Evolutionary conservation across 2,329 filamentous ascomycete genomes (phyloP), one percentile per base, ranked within the genome.

Genomic region (Chalara sp.): DNA sequence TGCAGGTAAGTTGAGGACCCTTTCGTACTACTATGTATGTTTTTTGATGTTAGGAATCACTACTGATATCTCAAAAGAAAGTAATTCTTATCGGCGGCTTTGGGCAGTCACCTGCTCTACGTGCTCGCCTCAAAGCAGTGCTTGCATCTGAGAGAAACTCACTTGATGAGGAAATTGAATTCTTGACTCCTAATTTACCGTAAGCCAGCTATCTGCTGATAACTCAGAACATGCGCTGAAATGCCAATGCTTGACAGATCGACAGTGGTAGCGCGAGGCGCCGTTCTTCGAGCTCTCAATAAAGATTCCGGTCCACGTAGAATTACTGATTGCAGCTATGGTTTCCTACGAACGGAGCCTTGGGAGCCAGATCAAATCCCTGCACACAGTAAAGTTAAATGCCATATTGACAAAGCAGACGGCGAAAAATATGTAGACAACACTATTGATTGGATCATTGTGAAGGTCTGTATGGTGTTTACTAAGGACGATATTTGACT

Each of bases 371-470:
- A 21, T 21, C 21, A 21, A 3, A 21, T 21, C 21, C 21, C 21
- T n/a, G 51, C 32, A 13, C 55, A 53, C 32, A 32, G 41, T 6
- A 43, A 13, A 31, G 44, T 47, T 32, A 12, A 43, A 46, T 35
- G 44, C 12, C 31, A 35, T 6, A 46, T 42, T 13, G 54, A 56
- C n/a, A 29, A 46, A 32, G 6, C 44, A 10, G 53, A 57, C 46
- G 55, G 55, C 8, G 37, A 43, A 33, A 39, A 47, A n/a, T 58
- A 56, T 46, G 32, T 54, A 7, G 31, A 47, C 6, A 37, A 50
- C 13, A 53, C 51, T 3, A 57, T 57, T 12, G 44, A 51, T 11
- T 57, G 55, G 55, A 32, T 54, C 1, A 39, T 57, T 6, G 12
- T 29, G 10, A 11, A 56, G 21, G 21, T 21, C 21, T 21, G 21